A percentile compares a stretch with the other conserved stretches of the same genome.
Evolutionary conservation across 2,329 filamentous ascomycete species (phyloP).

Genomic region (Elsinoe necatrix): DNA sequence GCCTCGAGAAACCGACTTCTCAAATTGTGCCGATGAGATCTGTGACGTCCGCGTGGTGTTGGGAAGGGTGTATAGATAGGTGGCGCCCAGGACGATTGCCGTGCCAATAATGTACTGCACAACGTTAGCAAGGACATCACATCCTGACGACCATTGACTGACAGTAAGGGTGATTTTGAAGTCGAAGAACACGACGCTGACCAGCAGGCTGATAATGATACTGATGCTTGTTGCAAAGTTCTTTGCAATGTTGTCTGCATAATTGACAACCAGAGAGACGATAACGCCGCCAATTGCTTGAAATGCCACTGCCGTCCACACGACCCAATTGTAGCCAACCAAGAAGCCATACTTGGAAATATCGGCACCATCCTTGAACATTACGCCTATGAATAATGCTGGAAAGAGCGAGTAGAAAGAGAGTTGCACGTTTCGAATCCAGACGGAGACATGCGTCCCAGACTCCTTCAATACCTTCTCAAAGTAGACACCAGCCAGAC

Average conservation of each 20-base stretch:
- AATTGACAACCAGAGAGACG: slow-evolving; percentile 72
- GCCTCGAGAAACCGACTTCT: slow-evolving; percentile 58
- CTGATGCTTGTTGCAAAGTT: slow-evolving; percentile 91
- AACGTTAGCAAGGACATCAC: slow-evolving; percentile 18
- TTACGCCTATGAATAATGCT: slow-evolving; percentile 73
- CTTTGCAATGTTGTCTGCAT: slow-evolving; percentile 83
- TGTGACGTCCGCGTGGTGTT: slow-evolving; percentile 54
- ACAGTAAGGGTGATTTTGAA: slow-evolving; percentile 66
- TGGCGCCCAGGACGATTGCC: slow-evolving; percentile 66
- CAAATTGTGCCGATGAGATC: slow-evolving; percentile 63
- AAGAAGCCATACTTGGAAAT: slow-evolving; percentile 86
- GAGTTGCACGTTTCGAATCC: slow-evolving; percentile 91
- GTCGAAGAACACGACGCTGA: slow-evolving; percentile 78
- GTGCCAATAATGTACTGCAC: slow-evolving; percentile 74
- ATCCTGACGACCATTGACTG: slow-evolving; percentile 34
- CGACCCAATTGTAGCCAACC: slow-evolving; percentile 83
- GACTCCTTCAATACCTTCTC: slow-evolving; percentile 89
- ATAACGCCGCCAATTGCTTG: slow-evolving; percentile 80
- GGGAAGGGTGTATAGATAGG: slow-evolving; percentile 72
- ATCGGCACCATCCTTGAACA: slow-evolving; percentile 77
- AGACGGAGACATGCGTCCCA: slow-evolving; percentile 66
- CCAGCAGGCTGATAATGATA: slow-evolving; percentile 77
- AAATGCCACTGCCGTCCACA: slow-evolving; percentile 75
- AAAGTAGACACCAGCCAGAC: slow-evolving; percentile 76
- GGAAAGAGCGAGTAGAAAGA: slow-evolving; percentile 92